Percentiles rank a stretch among this genome's conserved stretches.
phyloP scores from a whole-genome alignment of 352 stramenopile genomes.

The Blastocystis sp. region DNA sequence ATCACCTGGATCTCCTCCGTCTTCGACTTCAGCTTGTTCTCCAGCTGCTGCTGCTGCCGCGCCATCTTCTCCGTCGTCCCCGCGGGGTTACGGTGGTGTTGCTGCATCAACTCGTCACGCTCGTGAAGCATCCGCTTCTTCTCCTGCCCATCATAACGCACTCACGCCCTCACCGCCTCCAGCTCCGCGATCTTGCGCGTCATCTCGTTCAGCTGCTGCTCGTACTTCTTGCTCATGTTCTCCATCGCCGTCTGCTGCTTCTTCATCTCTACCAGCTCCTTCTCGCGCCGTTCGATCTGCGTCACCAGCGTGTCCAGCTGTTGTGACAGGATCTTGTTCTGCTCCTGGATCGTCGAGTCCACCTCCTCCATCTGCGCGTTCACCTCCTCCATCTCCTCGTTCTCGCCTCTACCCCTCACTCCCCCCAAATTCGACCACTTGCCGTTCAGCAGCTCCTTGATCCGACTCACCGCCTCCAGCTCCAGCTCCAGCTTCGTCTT shows the following conservation, averaged over 20 bases:
- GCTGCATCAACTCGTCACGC: not conserved
- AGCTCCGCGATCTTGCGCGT: slow-evolving; percentile 29
- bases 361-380: not conserved
- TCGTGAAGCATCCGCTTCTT: slow-evolving; percentile 21
- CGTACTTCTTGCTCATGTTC: slow-evolving; percentile 28
- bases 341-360: not conserved
- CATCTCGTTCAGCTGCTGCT: slow-evolving; percentile 40
- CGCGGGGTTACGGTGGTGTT: not conserved
- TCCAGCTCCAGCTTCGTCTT: slow-evolving; percentile 61
- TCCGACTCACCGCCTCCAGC: not conserved
- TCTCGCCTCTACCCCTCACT: not conserved
- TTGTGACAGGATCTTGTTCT: not conserved
- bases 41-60: slow-evolving; percentile 3
- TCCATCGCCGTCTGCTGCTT: slow-evolving; percentile 30
- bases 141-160: not conserved
- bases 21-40: not conserved
- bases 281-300: slow-evolving; percentile 35
- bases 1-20: slow-evolving; percentile 15
- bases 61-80: not conserved
- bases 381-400: not conserved
- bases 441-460: slow-evolving; percentile 27
- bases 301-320: slow-evolving; percentile 63
- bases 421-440: not conserved
- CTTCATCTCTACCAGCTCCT: slow-evolving; percentile 45
- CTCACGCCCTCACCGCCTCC: not conserved